A percentile compares a stretch with the other conserved stretches of the same genome.
These are phyloP conservation scores for Pseudogymnoascus sp. DNA, from an alignment of 2,329 filamentous ascomycete species.

Conservation along the genomic window DNA sequence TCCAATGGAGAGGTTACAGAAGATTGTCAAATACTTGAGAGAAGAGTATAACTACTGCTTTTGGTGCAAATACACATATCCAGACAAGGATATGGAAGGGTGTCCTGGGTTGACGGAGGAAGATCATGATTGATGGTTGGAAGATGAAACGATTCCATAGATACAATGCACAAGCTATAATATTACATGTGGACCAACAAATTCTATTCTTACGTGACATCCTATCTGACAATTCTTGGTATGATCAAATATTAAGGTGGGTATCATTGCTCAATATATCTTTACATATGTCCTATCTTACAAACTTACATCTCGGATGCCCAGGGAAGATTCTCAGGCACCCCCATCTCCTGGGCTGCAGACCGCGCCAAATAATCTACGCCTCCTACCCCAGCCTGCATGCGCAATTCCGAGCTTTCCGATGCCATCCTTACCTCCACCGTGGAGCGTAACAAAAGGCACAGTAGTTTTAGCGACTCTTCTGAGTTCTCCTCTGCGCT, in stretches of 20 bases:
- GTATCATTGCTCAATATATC: conserved; percentile 5
- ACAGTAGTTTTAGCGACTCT: conserved; percentile 25
- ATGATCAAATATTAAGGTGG: background rate
- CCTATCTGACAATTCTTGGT: background rate
- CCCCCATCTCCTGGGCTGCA: conserved; percentile 21
- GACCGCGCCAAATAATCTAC: conserved; percentile 11
- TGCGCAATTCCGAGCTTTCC: conserved; percentile 10
- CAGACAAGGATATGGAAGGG: conserved; percentile 66
- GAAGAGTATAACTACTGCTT: conserved; percentile 77
- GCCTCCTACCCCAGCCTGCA: conserved; percentile 1
- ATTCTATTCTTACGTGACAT: background rate
- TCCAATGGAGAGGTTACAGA: conserved; percentile 55
- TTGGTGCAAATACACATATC: conserved; percentile 86
- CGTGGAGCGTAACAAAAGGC: conserved; percentile 23
- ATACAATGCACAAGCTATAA: background rate
- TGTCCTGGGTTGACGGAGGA: conserved; percentile 86
- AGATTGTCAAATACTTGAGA: conserved; percentile 61
- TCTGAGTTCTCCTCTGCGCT: conserved; percentile 22
- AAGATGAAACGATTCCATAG: background rate
- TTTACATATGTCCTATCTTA: conserved; percentile 6
- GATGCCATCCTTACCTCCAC: conserved; percentile 13
- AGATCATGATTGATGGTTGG: conserved; percentile 50
- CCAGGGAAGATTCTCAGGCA: conserved; percentile 20
- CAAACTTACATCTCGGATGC: conserved; percentile 12
- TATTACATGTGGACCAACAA: background rate